These are phyloP conservation scores for Neurospora sublineolata DNA, from an alignment of 495 filamentous ascomycete genomes.

Conservation along the genomic window DNA sequence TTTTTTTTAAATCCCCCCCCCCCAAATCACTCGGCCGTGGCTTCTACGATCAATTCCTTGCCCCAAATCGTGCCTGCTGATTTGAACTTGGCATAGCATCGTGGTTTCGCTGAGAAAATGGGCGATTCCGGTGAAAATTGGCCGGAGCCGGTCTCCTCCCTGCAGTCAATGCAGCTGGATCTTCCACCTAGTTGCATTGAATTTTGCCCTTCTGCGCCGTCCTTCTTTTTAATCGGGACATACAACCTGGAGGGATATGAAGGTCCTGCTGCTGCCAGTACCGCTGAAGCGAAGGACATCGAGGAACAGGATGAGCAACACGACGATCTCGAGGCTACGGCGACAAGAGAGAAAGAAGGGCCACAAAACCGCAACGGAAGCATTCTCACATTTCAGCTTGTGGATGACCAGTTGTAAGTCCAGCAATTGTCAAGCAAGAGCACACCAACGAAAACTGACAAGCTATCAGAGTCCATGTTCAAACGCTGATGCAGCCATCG, in stretches of 20 bases:
- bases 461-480: conserved; percentile 23
- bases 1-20: too few relatives aligned
- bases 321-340: neutral
- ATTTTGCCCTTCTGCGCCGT: conserved; percentile 54
- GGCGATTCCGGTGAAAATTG: neutral
- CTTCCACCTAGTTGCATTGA: conserved; percentile 76
- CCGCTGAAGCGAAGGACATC: conserved; percentile 13
- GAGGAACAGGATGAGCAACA: conserved; percentile 25
- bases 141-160: conserved; percentile 16
- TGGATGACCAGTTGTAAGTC: conserved; percentile 42
- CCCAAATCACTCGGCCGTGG: neutral
- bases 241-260: conserved; percentile 59
- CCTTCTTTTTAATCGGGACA: conserved; percentile 73
- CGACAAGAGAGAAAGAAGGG: conserved; percentile 9
- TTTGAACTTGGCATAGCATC: neutral
- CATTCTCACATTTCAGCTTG: conserved; percentile 51
- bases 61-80: neutral
- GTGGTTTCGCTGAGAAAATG: neutral
- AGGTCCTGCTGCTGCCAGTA: neutral
- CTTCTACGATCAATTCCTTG: neutral
- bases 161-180: conserved; percentile 35
- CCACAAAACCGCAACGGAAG: conserved; percentile 59
- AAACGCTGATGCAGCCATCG: conserved; percentile 46
- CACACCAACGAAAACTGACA: conserved; percentile 12
- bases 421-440: neutral